These are phyloP conservation scores for Magnusiomyces paraingens DNA, from an alignment of 1,139 yeast genomes.

Conservation along the genomic window DNA sequence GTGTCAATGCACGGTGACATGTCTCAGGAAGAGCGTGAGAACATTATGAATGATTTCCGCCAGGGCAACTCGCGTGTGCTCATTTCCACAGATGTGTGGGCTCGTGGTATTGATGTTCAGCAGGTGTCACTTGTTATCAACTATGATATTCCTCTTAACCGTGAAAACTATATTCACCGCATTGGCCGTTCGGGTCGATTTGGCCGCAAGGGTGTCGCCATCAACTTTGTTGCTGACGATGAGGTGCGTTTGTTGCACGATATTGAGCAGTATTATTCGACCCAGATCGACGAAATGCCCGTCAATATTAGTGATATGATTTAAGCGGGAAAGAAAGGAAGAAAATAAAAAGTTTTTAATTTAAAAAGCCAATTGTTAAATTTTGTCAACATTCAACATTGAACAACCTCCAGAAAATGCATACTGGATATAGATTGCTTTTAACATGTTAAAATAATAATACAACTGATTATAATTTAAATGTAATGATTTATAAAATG, in stretches of 20 bases:
- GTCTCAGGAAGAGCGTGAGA: conserved; percentile 95
- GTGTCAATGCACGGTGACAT: conserved; percentile 97
- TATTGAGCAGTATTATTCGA: conserved; percentile 96
- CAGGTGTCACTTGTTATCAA: conserved; percentile 97
- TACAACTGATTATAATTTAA: no score
- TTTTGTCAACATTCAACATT: no score
- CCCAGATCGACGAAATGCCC: conserved; percentile 98
- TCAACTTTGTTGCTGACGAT: conserved; percentile 88
- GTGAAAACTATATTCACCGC: conserved; percentile 98
- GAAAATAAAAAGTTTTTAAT: not conserved
- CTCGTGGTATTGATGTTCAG: conserved; percentile 99
- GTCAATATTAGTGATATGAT: conserved; percentile 77
- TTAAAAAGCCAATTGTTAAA: no score
- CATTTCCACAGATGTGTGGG: conserved; percentile 95
- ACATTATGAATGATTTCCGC: conserved; percentile 98
- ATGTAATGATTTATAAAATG: no score
- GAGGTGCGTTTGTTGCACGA: conserved; percentile 95
- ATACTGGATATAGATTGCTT: no score
- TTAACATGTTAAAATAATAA: no score
- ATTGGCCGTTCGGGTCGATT: conserved; percentile 99
- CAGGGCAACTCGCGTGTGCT: conserved; percentile 96
- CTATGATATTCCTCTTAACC: conserved; percentile 95
- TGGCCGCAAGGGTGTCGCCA: conserved; percentile 99
- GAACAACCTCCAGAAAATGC: no score
- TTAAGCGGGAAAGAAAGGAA: conserved; percentile 13